Percentiles rank a stretch among this genome's conserved stretches.
Evolutionary conservation across 352 stramenopile genomes (phyloP).

Genomic region (Peronospora destructor): DNA sequence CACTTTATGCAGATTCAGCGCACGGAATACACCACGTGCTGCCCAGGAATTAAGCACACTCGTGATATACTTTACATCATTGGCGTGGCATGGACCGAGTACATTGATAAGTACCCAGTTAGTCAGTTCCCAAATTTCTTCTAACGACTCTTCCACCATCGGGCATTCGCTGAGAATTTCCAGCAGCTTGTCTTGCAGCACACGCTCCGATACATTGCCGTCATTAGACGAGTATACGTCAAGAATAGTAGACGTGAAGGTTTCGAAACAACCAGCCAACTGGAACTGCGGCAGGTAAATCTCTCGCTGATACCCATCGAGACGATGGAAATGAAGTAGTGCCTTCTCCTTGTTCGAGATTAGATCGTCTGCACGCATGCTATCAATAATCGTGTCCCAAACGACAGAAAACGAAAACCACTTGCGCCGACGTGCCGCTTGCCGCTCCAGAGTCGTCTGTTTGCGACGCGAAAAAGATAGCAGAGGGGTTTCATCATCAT

Average conservation of each 20-base stretch:
- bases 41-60: slow-evolving; percentile 76
- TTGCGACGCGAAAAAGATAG: slow-evolving; percentile 83
- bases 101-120: slow-evolving; percentile 93
- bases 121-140: slow-evolving; percentile 96
- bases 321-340: slow-evolving; percentile 94
- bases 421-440: slow-evolving; percentile 93
- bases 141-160: slow-evolving; percentile 88
- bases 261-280: slow-evolving; percentile 94
- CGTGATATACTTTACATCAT: slow-evolving; percentile 91
- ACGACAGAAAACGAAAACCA: slow-evolving; percentile 97
- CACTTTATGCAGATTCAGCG: slow-evolving; percentile 68
- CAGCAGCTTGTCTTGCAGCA: slow-evolving; percentile 77
- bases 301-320: slow-evolving; percentile 93
- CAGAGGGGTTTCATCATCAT: slow-evolving; percentile 67
- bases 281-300: slow-evolving; percentile 98
- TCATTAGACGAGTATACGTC: slow-evolving; percentile 64
- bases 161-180: slow-evolving; percentile 67
- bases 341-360: slow-evolving; percentile 84
- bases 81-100: slow-evolving; percentile 90
- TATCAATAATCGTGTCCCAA: slow-evolving; percentile 96
- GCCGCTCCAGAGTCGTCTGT: slow-evolving; percentile 68
- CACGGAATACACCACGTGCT: slow-evolving; percentile 68
- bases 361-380: slow-evolving; percentile 90
- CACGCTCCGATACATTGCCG: slow-evolving; percentile 53
- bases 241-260: slow-evolving; percentile 69